These are phyloP conservation scores for Truncatella angustata DNA, from an alignment of 2,329 filamentous ascomycete species.

Conservation along the genomic window DNA sequence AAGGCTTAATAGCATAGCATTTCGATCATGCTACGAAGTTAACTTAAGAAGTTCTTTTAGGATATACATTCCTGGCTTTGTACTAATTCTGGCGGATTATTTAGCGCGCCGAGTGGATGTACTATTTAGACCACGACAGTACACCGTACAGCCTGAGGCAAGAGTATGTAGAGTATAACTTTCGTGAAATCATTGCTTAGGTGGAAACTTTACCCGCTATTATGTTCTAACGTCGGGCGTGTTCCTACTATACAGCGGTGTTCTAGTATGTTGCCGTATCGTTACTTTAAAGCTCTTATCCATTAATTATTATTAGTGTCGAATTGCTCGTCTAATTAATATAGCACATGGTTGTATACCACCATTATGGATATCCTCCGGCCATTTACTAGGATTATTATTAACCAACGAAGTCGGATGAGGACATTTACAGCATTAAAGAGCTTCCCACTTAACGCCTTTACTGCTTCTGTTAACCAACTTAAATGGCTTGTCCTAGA, in stretches of 20 bases:
- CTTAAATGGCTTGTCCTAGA: slow-evolving; percentile 36
- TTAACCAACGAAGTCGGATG: slow-evolving; percentile 13
- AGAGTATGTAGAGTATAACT: slow-evolving; percentile 34
- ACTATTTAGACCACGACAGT: neutral
- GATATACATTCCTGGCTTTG: slow-evolving; percentile 27
- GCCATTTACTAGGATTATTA: slow-evolving; percentile 20
- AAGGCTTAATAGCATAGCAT: too few species aligned
- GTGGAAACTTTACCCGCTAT: slow-evolving; percentile 28
- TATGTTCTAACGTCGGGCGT: slow-evolving; percentile 23
- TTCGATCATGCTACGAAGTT: neutral
- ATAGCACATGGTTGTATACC: slow-evolving; percentile 40
- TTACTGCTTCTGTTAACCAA: slow-evolving; percentile 33
- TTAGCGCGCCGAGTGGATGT: slow-evolving; percentile 13
- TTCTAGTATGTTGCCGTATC: slow-evolving; percentile 30
- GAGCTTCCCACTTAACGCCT: slow-evolving; percentile 29
- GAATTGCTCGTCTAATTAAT: neutral
- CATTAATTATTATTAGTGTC: neutral
- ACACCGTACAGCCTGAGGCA: slow-evolving; percentile 16
- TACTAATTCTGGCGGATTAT: slow-evolving; percentile 38
- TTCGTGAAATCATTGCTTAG: slow-evolving; percentile 38
- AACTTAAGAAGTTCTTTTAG: slow-evolving; percentile 17
- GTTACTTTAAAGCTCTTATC: neutral
- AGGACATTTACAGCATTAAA: slow-evolving; percentile 29
- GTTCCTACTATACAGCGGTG: slow-evolving; percentile 32
- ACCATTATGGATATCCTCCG: slow-evolving; percentile 35